Percentiles rank a stretch among this genome's conserved stretches.
Conservation (phyloP, 768 basidiomycete genomes). For the Termitomyces heimii region DNA sequence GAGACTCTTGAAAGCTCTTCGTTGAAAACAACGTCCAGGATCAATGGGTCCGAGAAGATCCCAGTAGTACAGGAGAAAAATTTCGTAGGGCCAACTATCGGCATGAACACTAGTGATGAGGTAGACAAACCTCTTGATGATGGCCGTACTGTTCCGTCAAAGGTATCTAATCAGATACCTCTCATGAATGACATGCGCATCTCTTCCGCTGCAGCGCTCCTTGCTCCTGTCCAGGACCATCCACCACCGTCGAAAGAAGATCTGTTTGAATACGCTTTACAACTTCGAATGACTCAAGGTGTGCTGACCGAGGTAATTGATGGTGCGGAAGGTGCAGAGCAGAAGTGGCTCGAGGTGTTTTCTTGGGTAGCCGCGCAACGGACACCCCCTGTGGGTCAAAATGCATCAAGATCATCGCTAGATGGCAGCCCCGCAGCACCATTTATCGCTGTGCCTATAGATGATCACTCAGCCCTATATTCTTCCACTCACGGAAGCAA, state of each 20-base stretch:
- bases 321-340: conserved; percentile 79
- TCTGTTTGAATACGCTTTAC: conserved; percentile 71
- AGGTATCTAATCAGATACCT: conserved; percentile 6
- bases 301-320: conserved; percentile 77
- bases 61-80: not conserved
- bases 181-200: conserved; percentile 22
- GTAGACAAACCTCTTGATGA: not conserved
- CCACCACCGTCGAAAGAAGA: conserved; percentile 48
- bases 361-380: conserved; percentile 72
- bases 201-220: conserved; percentile 35
- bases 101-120: not conserved
- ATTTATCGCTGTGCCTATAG: not conserved
- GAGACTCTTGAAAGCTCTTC: not conserved
- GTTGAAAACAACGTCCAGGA: not conserved
- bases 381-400: conserved; percentile 13
- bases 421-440: conserved; percentile 13
- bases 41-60: not conserved
- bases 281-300: conserved; percentile 83
- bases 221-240: conserved; percentile 41
- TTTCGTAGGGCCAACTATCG: not conserved
- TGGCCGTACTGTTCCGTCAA: not conserved
- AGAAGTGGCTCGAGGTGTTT: conserved; percentile 80
- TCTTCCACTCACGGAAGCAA: not conserved
- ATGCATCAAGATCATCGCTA: conserved; percentile 12
- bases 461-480: not conserved